Conservation (phyloP, 257 asterid species). For the Solanum megistacrolobum region DNA sequence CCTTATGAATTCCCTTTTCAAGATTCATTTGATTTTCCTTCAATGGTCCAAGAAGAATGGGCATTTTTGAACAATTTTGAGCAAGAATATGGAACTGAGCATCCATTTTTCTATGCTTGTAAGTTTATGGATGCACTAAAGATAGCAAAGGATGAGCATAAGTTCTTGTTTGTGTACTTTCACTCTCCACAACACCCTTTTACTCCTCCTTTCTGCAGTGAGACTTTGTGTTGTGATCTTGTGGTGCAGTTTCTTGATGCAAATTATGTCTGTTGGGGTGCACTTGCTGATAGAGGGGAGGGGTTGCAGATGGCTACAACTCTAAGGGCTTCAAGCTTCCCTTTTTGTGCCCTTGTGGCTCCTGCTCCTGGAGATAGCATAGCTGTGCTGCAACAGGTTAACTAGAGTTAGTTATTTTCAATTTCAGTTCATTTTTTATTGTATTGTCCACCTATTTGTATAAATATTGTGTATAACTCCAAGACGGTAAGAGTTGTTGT, state of each 20-base stretch:
- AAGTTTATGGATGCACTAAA: constrained; percentile 47
- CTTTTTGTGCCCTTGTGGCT: constrained; percentile 74
- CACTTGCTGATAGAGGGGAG: constrained; percentile 48
- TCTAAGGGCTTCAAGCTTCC: constrained; percentile 41
- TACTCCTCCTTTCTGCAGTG: constrained; percentile 56
- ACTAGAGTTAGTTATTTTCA: neutral
- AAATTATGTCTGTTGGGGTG: constrained; percentile 77
- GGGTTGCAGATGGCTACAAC: constrained; percentile 47
- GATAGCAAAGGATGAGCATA: constrained; percentile 54
- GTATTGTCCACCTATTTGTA: neutral
- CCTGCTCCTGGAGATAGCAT: constrained; percentile 57
- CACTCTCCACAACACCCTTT: constrained; percentile 74
- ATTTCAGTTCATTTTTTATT: neutral
- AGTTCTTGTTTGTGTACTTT: constrained; percentile 62
- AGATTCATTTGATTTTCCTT: constrained; percentile 12
- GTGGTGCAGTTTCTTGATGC: constrained; percentile 81
- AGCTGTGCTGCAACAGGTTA: constrained; percentile 67
- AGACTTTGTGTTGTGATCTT: constrained; percentile 58
- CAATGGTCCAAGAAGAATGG: constrained; percentile 52
- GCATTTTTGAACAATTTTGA: constrained; percentile 50
- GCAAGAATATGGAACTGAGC: constrained; percentile 54
- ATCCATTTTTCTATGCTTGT: constrained; percentile 79
- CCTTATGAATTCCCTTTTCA: constrained; percentile 26
- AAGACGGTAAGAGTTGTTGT: neutral
- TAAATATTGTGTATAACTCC: neutral